Evolutionary conservation across 225 moss, liverwort and hornwort genomes (phyloP).

Genomic region (Thuidium tamariscinum): DNA sequence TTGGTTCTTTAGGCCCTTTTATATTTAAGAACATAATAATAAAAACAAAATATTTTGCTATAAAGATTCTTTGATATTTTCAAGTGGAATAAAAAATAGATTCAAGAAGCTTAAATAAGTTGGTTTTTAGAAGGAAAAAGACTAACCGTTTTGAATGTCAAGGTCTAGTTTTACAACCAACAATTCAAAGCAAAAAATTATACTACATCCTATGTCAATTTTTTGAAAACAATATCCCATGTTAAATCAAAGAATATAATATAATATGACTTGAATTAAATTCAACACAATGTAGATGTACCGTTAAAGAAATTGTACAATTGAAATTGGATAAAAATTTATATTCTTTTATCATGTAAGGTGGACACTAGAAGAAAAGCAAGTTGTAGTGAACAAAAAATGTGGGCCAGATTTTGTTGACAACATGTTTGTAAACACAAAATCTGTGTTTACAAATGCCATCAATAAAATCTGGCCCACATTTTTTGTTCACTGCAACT

Average conservation of each 20-base stretch:
- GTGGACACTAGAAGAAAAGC: no score
- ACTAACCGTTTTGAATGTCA: background rate
- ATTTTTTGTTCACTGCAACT: no score
- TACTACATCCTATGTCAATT: background rate
- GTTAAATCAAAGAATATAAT: background rate
- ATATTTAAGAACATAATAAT: background rate
- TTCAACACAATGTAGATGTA: background rate
- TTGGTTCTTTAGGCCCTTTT: rapidly evolving
- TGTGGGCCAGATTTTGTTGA: no score
- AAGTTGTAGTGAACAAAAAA: no score
- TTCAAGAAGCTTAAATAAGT: background rate
- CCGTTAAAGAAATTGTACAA: no score
- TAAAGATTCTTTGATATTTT: background rate
- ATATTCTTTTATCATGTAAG: background rate
- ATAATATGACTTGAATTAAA: background rate
- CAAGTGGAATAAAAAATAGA: background rate
- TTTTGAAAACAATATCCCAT: rapidly evolving
- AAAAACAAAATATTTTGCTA: background rate
- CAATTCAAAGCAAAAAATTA: background rate
- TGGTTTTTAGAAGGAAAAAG: background rate
- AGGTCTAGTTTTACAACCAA: background rate
- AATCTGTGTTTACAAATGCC: no score
- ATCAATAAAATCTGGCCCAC: no score
- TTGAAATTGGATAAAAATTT: background rate
- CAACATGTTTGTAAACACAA: no score